Evolutionary conservation across 2,329 filamentous ascomycete genomes (phyloP).

Genomic region (Venturia oleaginea): DNA sequence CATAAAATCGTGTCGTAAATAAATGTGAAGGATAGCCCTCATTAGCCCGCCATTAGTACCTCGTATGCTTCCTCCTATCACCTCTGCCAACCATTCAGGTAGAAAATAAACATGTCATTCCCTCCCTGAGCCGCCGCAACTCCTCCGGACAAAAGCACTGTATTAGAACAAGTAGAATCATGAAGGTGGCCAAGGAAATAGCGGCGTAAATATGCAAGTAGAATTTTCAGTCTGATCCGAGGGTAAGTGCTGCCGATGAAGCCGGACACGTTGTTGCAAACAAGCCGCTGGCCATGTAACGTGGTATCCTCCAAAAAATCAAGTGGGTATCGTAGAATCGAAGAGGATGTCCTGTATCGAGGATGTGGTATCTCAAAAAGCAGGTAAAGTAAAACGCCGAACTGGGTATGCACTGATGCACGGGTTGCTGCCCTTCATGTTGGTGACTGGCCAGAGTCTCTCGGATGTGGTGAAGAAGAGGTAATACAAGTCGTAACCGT

Average conservation of each 20-base stretch:
- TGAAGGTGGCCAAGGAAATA: not conserved
- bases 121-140: not conserved
- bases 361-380: constrained; percentile 3
- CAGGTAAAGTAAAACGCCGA: constrained; percentile 1
- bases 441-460: not conserved
- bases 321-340: constrained; percentile 13
- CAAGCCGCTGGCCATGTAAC: not conserved
- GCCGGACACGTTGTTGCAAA: not conserved
- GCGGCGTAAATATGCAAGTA: not conserved
- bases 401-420: not conserved
- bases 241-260: not conserved
- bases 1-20: not conserved
- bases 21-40: not conserved
- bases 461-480: not conserved
- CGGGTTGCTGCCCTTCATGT: not conserved
- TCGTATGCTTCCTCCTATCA: not conserved
- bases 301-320: constrained; percentile 5
- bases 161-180: not conserved
- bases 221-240: constrained; percentile 2
- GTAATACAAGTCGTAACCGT: constrained; percentile 7
- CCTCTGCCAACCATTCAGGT: not conserved
- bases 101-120: not conserved
- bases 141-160: not conserved
- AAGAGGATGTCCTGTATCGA: not conserved
- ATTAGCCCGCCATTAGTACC: not conserved